phyloP scores from a whole-genome alignment of 2,329 filamentous ascomycete genomes.

The Paraconiothyrium sp. region DNA sequence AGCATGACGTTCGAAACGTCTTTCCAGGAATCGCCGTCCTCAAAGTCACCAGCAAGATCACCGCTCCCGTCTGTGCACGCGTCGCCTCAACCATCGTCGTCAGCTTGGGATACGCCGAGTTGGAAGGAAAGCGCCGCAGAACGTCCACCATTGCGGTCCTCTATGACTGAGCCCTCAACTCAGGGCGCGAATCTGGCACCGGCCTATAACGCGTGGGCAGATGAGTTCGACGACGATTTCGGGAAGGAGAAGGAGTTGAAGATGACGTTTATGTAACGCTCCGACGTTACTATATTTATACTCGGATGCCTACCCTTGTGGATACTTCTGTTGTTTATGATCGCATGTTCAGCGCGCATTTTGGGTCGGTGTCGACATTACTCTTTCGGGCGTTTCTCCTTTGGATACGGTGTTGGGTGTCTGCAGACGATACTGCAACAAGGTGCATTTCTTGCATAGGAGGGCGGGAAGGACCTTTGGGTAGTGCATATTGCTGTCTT shows the following conservation, averaged over 20 bases:
- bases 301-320: background rate
- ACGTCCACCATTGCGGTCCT: constrained; percentile 40
- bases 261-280: constrained; percentile 58
- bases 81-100: constrained; percentile 23
- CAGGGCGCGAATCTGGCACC: constrained; percentile 26
- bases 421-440: background rate
- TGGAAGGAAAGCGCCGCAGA: constrained; percentile 33
- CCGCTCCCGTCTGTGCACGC: constrained; percentile 23
- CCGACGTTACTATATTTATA: background rate
- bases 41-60: constrained; percentile 23
- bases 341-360: constrained; percentile 17
- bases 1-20: constrained; percentile 57
- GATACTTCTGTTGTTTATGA: constrained; percentile 10
- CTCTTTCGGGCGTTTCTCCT: background rate
- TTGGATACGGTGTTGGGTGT: background rate
- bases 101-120: constrained; percentile 23
- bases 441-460: constrained; percentile 8
- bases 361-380: constrained; percentile 2
- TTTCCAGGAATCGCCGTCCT: constrained; percentile 37
- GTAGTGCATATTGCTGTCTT: background rate
- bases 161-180: constrained; percentile 41
- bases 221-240: constrained; percentile 58
- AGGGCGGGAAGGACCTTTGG: background rate
- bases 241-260: constrained; percentile 58
- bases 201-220: constrained; percentile 58